Evolutionary conservation across 78 protist species (phyloP), one percentile per base, ranked within the genome.

Genomic region (Speleostelium caveatum): DNA sequence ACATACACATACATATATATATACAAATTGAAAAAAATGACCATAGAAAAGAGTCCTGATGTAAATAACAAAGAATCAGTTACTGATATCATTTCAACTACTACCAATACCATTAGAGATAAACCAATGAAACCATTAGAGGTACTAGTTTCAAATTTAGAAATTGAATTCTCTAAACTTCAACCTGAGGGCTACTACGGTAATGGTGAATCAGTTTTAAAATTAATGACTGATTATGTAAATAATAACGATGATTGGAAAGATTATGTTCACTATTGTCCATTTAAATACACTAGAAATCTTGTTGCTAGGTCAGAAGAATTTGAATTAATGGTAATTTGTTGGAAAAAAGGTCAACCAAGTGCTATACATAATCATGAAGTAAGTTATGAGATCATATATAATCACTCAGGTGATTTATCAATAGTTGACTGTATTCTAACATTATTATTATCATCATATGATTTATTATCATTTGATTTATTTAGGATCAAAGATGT

Each of bases 301-400:
- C 35, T 87, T 19, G 65, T 87, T 7, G 93, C 87, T 21, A 32
- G 55, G 17, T 33, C 45, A 8, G 93, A 87, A 22, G 39, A 56
- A 36, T 71, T 74, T 16, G 93, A 87, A 45, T 58, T 87, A 22
- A 87, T 87, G 93, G 93, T 87, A 19, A 87, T 87, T 59, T 87
- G 93, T 59, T 87, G 93, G 93, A 56, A 61, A 41, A 75, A 71
- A 63, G 93, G 86, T 49, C 93, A 87, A 74, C 86, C 73, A 28
- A 62, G 75, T 41, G 86, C 93, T 55, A 72, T 87, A 42, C 93
- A 87, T 33, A 87, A 87, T 59, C 93, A 87, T 35, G 93, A 75
- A 17, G 91, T 85, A 67, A 42, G 68, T 73, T 4, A 33, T 55
- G 1, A n/a, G n/a, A n/a, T n/a, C n/a, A n/a, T n/a, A n/a, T n/a